Evolutionary conservation across 371 early-diverging fungal genomes (phyloP).

Genomic region (Syncephalastrum contaminatum): DNA sequence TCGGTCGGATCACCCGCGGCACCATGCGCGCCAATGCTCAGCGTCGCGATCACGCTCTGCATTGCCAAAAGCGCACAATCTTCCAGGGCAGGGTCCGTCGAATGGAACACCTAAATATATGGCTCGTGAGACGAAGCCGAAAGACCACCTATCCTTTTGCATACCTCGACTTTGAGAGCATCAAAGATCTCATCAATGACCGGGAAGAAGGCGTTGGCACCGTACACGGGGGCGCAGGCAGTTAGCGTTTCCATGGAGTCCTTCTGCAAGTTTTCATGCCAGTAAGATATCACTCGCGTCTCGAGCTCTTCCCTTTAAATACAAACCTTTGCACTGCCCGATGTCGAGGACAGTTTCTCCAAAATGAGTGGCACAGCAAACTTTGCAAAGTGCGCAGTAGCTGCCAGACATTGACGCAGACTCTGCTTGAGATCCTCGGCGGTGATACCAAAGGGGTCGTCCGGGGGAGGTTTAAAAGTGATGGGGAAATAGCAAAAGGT

Average conservation of each 20-base stretch:
- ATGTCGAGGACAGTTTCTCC: slow-evolving; percentile 86
- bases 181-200: slow-evolving; percentile 68
- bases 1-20: slow-evolving; percentile 51
- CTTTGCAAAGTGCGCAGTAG: slow-evolving; percentile 73
- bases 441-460: slow-evolving; percentile 92
- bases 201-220: slow-evolving; percentile 57
- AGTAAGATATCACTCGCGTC: slow-evolving; percentile 23
- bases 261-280: slow-evolving; percentile 41
- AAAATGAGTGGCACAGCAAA: slow-evolving; percentile 84
- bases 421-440: slow-evolving; percentile 84
- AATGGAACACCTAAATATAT: slow-evolving; percentile 57
- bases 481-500: slow-evolving; percentile 98
- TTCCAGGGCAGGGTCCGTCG: slow-evolving; percentile 66
- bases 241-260: slow-evolving; percentile 86
- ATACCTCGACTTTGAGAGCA: slow-evolving; percentile 68
- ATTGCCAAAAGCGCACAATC: slow-evolving; percentile 58
- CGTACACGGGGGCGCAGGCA: slow-evolving; percentile 79
- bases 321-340: slow-evolving; percentile 83
- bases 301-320: not conserved
- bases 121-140: not conserved
- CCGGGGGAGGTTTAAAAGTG: slow-evolving; percentile 93
- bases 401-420: slow-evolving; percentile 68
- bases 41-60: slow-evolving; percentile 56
- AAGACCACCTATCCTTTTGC: slow-evolving; percentile 41
- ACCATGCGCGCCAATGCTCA: slow-evolving; percentile 38